Base-by-base conservation (phyloP, 495 filamentous ascomycete genomes). In the Aspergillus coremiiformis region DNA sequence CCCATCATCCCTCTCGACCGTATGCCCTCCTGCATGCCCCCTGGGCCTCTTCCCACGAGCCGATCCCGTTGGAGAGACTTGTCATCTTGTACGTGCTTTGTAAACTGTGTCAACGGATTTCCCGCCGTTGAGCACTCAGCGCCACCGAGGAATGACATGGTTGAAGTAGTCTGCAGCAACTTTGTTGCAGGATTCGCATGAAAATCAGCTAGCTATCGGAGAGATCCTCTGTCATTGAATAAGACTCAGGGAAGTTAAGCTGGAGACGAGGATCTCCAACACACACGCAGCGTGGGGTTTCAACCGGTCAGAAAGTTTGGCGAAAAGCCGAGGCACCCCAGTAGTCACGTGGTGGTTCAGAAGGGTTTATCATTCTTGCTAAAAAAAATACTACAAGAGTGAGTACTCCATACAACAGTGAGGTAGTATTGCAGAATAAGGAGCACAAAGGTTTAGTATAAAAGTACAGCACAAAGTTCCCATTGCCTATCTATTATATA, bases 101-200 rank as follows among this genome's bases (percentile, higher is more conserved):
- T 85, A 66, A 98, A 95, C 78, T 96, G 94, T 61, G 86, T 89
- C 52, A 98, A 84, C 49, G 94, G 94, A 69, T 97, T 98, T 61
- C 84, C 89, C 48, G 87, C 90, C 37, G 93, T 96, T 43, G 93
- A 97, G 77, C 93, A 98, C 71, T 97, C 93, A 57, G 90, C 87
- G 58, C 92, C 92, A 70, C 87, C 88, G 56, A 96, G 78, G 66
- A 98, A 96, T 20, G 90, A 94, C 93, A 96, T 96, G 26, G 44
- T 58, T 44, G 32, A 47, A 15, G n/a, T 10, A 26, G 15, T 5
- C 47, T 32, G 45, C 19, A 23, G 33, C 24, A 29, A 27, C 17
- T 21, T 11, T 15, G 29, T 29, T 29, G 29, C 20, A 24, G 26
- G 14, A 24, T 5, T 41, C 0, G 33, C 32, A 43, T 9, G 20